phyloP scores from a whole-genome alignment of 2,329 filamentous ascomycete species.

The Cladosporium sp. region DNA sequence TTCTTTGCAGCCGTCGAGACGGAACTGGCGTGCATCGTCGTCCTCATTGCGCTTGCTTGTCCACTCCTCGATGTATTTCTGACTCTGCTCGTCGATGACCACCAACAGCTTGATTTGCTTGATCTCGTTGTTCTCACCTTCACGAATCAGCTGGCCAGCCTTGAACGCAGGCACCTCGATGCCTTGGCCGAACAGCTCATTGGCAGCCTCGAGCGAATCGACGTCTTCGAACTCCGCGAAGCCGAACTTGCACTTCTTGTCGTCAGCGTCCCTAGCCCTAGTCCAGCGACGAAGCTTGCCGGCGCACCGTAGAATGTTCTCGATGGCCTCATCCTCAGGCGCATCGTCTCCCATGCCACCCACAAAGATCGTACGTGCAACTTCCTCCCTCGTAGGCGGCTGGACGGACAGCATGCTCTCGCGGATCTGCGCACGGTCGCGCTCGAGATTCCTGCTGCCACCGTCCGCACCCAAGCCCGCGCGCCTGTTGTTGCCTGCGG shows the following conservation, averaged over 20 bases:
- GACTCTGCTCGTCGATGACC: constrained; percentile 77
- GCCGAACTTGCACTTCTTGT: constrained; percentile 83
- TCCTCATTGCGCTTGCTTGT: constrained; percentile 65
- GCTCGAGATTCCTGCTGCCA: constrained; percentile 60
- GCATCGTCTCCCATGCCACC: constrained; percentile 79
- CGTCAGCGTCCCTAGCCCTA: constrained; percentile 72
- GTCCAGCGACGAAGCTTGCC: constrained; percentile 83
- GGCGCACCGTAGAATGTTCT: constrained; percentile 74
- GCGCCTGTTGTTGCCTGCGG: constrained; percentile 49
- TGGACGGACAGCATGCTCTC: constrained; percentile 54
- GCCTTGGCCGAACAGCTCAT: constrained; percentile 81
- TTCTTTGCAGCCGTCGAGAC: constrained; percentile 68
- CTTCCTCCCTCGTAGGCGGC: constrained; percentile 86
- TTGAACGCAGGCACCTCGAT: constrained; percentile 77
- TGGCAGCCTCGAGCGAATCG: constrained; percentile 80
- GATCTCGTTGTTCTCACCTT: constrained; percentile 45
- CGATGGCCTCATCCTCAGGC: constrained; percentile 75
- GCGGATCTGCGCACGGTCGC: constrained; percentile 34
- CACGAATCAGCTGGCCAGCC: constrained; percentile 43
- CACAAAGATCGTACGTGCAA: constrained; percentile 87
- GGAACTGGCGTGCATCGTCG: constrained; percentile 63
- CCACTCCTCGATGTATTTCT: constrained; percentile 83
- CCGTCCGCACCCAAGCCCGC: constrained; percentile 59
- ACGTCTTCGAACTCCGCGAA: constrained; percentile 95
- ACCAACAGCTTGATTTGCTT: constrained; percentile 44